These are phyloP conservation scores for Piedraia hortae DNA, from an alignment of 2,329 filamentous ascomycete species.

Conservation along the genomic window DNA sequence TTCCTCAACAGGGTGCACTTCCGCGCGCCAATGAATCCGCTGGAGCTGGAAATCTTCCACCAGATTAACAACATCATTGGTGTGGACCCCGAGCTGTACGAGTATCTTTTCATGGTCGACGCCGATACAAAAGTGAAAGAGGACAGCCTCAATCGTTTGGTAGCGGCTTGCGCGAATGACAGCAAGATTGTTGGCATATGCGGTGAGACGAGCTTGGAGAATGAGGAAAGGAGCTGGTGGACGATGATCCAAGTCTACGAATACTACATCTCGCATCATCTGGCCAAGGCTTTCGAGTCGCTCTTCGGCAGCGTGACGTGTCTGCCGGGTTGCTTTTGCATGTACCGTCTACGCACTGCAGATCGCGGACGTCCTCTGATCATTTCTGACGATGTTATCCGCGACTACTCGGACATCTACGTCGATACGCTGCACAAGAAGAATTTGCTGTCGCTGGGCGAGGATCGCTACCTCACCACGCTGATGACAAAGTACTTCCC, in stretches of 20 bases:
- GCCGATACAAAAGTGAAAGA: conserved; percentile 85
- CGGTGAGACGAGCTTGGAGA: conserved; percentile 85
- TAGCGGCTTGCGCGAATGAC: conserved; percentile 78
- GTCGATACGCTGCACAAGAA: conserved; percentile 89
- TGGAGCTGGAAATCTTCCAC: conserved; percentile 95
- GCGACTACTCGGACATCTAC: conserved; percentile 65
- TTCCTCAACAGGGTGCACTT: conserved; percentile 97
- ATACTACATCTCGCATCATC: conserved; percentile 95
- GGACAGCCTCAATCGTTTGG: conserved; percentile 74
- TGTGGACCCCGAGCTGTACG: conserved; percentile 88
- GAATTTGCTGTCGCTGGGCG: conserved; percentile 76
- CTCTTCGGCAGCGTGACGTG: conserved; percentile 95
- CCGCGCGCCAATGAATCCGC: conserved; percentile 73
- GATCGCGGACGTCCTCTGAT: conserved; percentile 88
- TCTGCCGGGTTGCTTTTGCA: conserved; percentile 97
- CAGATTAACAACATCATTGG: conserved; percentile 99
- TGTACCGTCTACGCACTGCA: conserved; percentile 86
- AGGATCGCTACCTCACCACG: conserved; percentile 91
- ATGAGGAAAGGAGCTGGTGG: conserved; percentile 88
- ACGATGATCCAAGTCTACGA: conserved; percentile 99
- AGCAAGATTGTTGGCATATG: conserved; percentile 93
- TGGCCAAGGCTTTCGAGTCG: conserved; percentile 91
- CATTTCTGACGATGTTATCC: conserved; percentile 65
- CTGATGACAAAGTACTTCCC: conserved; percentile 98
- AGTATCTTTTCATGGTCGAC: conserved; percentile 92